phyloP scores from a whole-genome alignment of 768 basidiomycete genomes.

The Auricularia heimuer region DNA sequence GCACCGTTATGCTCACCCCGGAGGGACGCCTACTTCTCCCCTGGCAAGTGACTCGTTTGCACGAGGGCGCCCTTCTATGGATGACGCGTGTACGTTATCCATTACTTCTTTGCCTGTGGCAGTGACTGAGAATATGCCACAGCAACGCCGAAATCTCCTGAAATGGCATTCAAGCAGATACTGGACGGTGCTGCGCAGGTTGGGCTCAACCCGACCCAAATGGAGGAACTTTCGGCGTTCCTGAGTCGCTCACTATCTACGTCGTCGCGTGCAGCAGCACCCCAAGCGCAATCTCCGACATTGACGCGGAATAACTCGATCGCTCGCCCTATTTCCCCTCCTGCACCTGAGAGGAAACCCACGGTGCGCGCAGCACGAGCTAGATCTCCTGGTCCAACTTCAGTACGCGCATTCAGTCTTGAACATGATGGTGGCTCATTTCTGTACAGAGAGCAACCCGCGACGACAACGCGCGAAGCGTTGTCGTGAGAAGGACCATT shows the following conservation, averaged over 20 bases:
- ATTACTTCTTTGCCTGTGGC: not conserved
- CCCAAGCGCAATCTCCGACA: slow-evolving; percentile 31
- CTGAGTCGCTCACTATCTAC: slow-evolving; percentile 62
- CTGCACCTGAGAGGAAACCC: not conserved
- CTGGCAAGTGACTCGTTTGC: not conserved
- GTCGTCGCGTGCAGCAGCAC: slow-evolving; percentile 3
- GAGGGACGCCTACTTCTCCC: slow-evolving; percentile 12
- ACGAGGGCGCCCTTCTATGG: not conserved
- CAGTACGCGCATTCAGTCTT: not conserved
- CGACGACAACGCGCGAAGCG: slow-evolving; percentile 2
- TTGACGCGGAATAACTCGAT: slow-evolving; percentile 35
- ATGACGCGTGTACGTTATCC: not conserved
- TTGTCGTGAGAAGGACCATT: slow-evolving; percentile 64
- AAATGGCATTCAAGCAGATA: slow-evolving; percentile 55
- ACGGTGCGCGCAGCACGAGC: not conserved
- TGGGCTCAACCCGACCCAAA: slow-evolving; percentile 52
- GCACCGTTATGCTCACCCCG: slow-evolving; percentile 10
- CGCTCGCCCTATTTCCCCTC: not conserved
- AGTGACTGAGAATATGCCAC: not conserved
- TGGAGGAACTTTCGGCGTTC: slow-evolving; percentile 51
- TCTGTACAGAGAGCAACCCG: not conserved
- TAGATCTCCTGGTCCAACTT: not conserved
- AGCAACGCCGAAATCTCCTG: slow-evolving; percentile 8
- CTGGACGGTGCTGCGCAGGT: slow-evolving; percentile 68
- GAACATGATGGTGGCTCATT: not conserved